Base-by-base conservation (phyloP, 768 basidiomycete genomes). In the Termitomyces sp. region DNA sequence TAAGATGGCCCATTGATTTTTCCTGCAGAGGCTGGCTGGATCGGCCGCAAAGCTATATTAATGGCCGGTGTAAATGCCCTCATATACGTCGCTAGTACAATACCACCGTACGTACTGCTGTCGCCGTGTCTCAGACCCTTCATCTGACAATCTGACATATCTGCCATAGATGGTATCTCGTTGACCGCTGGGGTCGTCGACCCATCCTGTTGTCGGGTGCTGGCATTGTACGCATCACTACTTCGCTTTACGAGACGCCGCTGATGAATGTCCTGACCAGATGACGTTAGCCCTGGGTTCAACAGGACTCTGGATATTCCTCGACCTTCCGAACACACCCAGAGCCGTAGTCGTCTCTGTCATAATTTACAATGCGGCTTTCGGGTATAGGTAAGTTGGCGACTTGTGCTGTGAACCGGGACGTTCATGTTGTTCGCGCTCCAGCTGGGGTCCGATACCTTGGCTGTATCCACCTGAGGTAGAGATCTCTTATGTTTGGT, bases 11-110 rank as follows among this genome's bases (percentile, higher is more conserved):
- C 45, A 1, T 26, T 53, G 67, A 57, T 66, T 49, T 35, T 57
- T 50, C 57, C 59, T 43, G 33, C 68, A 94, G 92, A 88, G 79
- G 95, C 95, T 54, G 95, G 95, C 57, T 98, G 94, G 94, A 80
- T 94, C 54, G 95, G 95, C 14, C 82, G 95, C 42, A 85, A 95
- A 66, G 95, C 95, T 13, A 83, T 98, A 60, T 77, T 98, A 26
- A 98, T 98, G 95, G 92, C 94, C 13, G 95, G 94, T 1, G 90
- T 97, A 67, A 98, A 97, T 65, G 84, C 88, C 7, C 76, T 90
- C 54, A 87, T 93, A 59, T 93, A 93, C 62, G 66, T 92, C 24
- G 72, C 89, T 13, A 88, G 86, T 66, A 91, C 92, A 4, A 72
- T 95, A 42, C 92, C 92, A 6, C 88, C 94, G 88, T 93, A 61